These are phyloP conservation scores for Hippophae rhamnoides DNA, from an alignment of 306 rosid species.

Conservation along the genomic window DNA sequence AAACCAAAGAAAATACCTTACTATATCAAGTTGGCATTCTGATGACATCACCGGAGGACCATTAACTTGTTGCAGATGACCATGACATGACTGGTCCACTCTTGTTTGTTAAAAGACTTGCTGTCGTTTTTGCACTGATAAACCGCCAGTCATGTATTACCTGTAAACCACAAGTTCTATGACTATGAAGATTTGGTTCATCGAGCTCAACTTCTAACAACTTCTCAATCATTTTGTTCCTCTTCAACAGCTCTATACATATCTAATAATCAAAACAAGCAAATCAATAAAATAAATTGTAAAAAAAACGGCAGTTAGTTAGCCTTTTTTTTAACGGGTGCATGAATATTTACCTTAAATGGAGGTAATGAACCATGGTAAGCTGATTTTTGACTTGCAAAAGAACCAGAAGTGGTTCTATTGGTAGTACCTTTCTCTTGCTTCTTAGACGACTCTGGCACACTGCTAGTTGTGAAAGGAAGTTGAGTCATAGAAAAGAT, in stretches of 20 bases:
- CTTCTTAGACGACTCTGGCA: slow-evolving; percentile 8
- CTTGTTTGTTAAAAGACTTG: too few species aligned
- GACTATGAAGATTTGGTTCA: too few species aligned
- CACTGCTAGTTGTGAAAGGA: slow-evolving; percentile 4
- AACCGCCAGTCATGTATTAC: too few species aligned
- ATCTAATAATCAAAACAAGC: not conserved
- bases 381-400: not conserved
- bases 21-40: too few species aligned
- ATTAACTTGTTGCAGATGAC: too few species aligned
- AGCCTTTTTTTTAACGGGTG: not conserved
- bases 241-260: slow-evolving; percentile 7
- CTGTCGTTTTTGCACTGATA: too few species aligned
- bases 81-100: too few species aligned
- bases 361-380: not conserved
- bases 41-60: too few species aligned
- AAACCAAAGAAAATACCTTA: too few species aligned
- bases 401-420: not conserved
- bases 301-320: not conserved
- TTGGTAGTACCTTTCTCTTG: slow-evolving; percentile 6
- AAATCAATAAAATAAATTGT: not conserved
- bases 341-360: slow-evolving; percentile 8
- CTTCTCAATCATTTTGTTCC: slow-evolving; percentile 1
- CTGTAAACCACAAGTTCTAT: too few species aligned
- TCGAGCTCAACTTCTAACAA: not conserved
- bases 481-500: not conserved